Base-by-base conservation (phyloP, 768 basidiomycete species). In the Pleurotus cornucopiae region DNA sequence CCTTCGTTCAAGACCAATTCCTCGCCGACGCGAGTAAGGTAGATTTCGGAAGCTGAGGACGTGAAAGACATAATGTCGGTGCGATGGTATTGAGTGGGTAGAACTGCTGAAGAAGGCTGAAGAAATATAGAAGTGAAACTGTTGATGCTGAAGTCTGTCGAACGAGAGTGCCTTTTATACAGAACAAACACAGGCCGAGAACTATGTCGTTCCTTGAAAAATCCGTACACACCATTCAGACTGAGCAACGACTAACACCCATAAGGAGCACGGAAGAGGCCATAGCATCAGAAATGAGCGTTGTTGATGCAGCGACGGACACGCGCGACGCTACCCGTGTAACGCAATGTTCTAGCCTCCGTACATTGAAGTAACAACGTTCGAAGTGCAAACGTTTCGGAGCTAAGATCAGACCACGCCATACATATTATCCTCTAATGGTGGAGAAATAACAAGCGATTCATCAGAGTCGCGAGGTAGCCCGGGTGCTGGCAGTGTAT, bases 1-100 rank as follows among this genome's bases (percentile, higher is more conserved):
- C 58, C 58, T 21, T 56, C 30, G 6, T 49, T 55, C 39, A 59
- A 20, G 6, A 49, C 18, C 30, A 59, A 25, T 14, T 59, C 48
- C 7, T 44, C 48, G 18, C 43, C 47, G n/a, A 49, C 37, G 6
- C 48, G 48, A 39, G 54, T 39, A 12, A 59, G 55, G 45, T 40
- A 52, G 16, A 56, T 18, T 30, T 30, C 49, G 5, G 38, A 46
- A 12, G 56, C 9, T 7, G 54, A 30, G 11, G 44, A 30, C 4
- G 23, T 49, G 20, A 26, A 52, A 52, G 51, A 52, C 51, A 52
- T 52, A 12, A 6, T 21, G 37, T 13, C 48, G 18, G 39, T 41
- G 37, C 6, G 51, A 4, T 39, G 12, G n/a, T 40, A 1, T 34
- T 3, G 6, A 34, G 11, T 39, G 39, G 12, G 38, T 7, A 2